Evolutionary conservation across 2,329 filamentous ascomycete genomes (phyloP).

Genomic region (Rhexocercosporidium sp.): DNA sequence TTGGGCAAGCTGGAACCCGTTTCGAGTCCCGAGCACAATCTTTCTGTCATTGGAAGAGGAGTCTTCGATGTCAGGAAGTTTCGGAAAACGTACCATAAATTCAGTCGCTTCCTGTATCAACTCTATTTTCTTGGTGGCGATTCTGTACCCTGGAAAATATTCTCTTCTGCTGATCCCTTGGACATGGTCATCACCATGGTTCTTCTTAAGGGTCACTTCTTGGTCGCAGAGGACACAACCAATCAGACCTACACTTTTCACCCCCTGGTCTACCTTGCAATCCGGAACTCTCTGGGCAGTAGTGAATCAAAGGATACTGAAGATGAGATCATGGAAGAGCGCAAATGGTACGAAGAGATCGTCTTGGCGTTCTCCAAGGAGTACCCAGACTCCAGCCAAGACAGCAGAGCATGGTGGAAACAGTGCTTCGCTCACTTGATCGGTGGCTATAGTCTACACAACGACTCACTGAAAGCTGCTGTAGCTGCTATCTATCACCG

Average conservation of each 20-base stretch:
- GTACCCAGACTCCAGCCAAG: slow-evolving; percentile 31
- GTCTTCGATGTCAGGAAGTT: slow-evolving; percentile 32
- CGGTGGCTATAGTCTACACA: slow-evolving; percentile 27
- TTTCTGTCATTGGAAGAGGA: slow-evolving; percentile 33
- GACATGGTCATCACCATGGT: slow-evolving; percentile 35
- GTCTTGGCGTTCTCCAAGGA: slow-evolving; percentile 31
- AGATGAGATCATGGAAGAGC: slow-evolving; percentile 27
- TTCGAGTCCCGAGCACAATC: slow-evolving; percentile 24
- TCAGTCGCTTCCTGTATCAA: slow-evolving; percentile 29
- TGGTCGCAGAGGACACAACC: slow-evolving; percentile 27
- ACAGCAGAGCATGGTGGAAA: slow-evolving; percentile 36
- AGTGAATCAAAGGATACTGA: slow-evolving; percentile 22
- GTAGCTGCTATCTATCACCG: slow-evolving; percentile 33
- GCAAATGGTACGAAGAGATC: slow-evolving; percentile 33
- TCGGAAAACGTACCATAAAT: slow-evolving; percentile 22
- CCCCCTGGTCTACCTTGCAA: slow-evolving; percentile 33
- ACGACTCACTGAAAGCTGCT: slow-evolving; percentile 26
- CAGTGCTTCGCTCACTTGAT: slow-evolving; percentile 33
- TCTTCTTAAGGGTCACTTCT: slow-evolving; percentile 32
- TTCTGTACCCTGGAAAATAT: slow-evolving; percentile 31
- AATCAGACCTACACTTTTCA: slow-evolving; percentile 31
- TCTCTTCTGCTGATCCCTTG: slow-evolving; percentile 31
- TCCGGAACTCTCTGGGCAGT: slow-evolving; percentile 26
- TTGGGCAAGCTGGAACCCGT: slow-evolving; percentile 31
- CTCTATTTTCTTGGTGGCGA: slow-evolving; percentile 34